A percentile compares a stretch with the other conserved stretches of the same genome.
These are phyloP conservation scores for Penicillium pulvis DNA, from an alignment of 495 filamentous ascomycete species.

Conservation along the genomic window DNA sequence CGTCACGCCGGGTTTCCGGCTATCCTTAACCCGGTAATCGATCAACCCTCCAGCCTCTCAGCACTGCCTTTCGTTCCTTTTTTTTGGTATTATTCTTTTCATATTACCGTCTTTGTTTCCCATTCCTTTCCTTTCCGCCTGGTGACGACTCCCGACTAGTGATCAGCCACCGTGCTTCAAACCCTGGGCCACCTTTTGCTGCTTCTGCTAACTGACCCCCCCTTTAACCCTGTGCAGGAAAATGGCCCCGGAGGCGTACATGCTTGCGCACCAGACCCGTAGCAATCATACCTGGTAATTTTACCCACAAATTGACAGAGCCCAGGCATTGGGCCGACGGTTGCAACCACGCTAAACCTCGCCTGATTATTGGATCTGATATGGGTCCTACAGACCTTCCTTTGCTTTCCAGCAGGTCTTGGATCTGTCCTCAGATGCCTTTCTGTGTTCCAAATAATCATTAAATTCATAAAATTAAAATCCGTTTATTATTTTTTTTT, in stretches of 20 bases:
- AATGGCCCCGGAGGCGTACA: constrained; percentile 27
- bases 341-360: constrained; percentile 42
- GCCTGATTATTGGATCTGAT: constrained; percentile 45
- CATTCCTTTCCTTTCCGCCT: constrained; percentile 36
- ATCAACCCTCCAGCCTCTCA: constrained; percentile 16
- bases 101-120: constrained; percentile 12
- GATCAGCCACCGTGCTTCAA: constrained; percentile 36
- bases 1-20: constrained; percentile 14
- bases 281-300: constrained; percentile 19
- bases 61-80: constrained; percentile 5
- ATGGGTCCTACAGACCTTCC: constrained; percentile 33
- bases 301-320: not conserved
- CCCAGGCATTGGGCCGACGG: constrained; percentile 27
- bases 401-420: constrained; percentile 25
- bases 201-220: constrained; percentile 25
- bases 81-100: not conserved
- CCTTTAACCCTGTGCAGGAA: constrained; percentile 26
- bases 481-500: constrained; percentile 6
- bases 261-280: constrained; percentile 22
- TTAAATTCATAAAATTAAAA: constrained; percentile 2
- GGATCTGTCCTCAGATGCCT: constrained; percentile 26
- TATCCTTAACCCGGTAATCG: constrained; percentile 13
- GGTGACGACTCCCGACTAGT: constrained; percentile 26
- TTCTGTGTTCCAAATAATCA: constrained; percentile 18
- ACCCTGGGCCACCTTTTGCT: constrained; percentile 13